Conservation (phyloP, 129 eudicot species). For the Flaveria sonorensis region DNA sequence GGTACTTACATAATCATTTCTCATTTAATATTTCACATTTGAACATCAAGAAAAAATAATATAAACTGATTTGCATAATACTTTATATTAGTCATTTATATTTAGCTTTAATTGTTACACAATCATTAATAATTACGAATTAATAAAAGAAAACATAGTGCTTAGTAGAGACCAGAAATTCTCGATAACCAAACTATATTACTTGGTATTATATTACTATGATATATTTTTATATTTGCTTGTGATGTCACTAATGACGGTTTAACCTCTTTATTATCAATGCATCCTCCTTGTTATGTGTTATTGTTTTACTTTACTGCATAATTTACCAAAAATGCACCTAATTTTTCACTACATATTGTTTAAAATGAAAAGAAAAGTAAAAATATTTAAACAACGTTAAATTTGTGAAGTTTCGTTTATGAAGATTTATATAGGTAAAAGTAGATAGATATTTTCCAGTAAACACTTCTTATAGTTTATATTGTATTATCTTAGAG, state of each 20-base stretch:
- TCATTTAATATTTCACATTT: not conserved
- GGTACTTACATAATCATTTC: not conserved
- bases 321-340: not conserved
- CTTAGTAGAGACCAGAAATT: constrained; percentile 19
- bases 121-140: not conserved
- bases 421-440: too few species aligned
- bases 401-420: too few species aligned
- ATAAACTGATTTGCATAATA: not conserved
- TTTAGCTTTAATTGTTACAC: not conserved
- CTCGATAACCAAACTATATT: constrained; percentile 21
- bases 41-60: not conserved
- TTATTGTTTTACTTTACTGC: not conserved
- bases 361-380: too few species aligned
- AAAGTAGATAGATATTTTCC: too few species aligned
- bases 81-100: not conserved
- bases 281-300: constrained; percentile 23
- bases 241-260: constrained; percentile 39
- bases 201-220: not conserved
- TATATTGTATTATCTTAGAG: too few species aligned
- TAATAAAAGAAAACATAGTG: constrained; percentile 10
- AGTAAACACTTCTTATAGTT: too few species aligned
- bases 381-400: too few species aligned
- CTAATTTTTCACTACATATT: not conserved
- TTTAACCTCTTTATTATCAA: constrained; percentile 20
- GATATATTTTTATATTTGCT: not conserved